Evolutionary conservation across 805 yeast genomes (phyloP).

Genomic region (Lipomyces kockii): DNA sequence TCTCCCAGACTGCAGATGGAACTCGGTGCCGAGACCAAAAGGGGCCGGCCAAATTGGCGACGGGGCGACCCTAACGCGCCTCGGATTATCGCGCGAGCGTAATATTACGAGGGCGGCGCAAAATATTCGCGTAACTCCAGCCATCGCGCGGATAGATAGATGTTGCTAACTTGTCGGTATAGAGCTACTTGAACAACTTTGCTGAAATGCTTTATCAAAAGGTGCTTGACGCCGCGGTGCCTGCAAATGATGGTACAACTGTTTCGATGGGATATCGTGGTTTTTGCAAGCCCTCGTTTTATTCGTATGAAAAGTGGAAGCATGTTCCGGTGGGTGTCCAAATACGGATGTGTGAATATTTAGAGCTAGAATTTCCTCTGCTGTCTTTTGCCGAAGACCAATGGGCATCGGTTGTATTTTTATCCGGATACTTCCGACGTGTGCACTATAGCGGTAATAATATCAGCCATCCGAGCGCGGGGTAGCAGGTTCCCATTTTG

Average conservation of each 20-base stretch:
- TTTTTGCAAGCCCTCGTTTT: neutral
- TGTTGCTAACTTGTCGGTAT: constrained; percentile 5
- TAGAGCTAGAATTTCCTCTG: constrained; percentile 4
- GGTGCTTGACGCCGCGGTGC: constrained; percentile 5
- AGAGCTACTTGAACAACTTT: neutral
- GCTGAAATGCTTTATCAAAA: constrained; percentile 4
- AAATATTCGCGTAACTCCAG: neutral
- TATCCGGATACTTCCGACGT: constrained; percentile 1
- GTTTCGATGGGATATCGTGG: neutral
- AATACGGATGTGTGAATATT: constrained; percentile 2
- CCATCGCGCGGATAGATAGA: neutral
- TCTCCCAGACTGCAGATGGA: no score
- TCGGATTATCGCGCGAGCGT: neutral
- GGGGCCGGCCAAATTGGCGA: no score
- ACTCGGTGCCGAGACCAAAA: no score
- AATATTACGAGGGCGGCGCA: neutral
- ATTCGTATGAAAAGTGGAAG: constrained; percentile 2
- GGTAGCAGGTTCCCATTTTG: neutral
- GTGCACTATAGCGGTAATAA: neutral
- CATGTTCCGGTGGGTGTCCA: constrained; percentile 3
- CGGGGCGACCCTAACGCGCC: no score
- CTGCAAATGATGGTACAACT: neutral
- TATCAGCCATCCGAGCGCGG: neutral
- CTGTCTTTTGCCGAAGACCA: neutral
- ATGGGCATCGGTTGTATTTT: neutral